phyloP scores from a whole-genome alignment of 208 protist species.

The Plasmodiophora brassicae region DNA sequence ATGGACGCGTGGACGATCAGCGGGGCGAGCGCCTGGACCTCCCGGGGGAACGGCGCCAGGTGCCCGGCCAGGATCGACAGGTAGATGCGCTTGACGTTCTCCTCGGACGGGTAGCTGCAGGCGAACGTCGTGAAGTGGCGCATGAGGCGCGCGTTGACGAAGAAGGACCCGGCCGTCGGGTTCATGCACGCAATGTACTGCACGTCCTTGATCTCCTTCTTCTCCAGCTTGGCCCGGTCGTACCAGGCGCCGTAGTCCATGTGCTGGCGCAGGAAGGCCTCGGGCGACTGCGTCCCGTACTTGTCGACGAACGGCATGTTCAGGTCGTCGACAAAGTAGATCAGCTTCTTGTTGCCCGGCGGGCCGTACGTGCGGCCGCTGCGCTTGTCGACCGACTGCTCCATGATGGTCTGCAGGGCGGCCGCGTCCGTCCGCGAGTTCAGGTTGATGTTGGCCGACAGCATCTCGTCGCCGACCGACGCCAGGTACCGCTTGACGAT shows the following conservation, averaged over 20 bases:
- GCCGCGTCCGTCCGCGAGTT: constrained; percentile 86
- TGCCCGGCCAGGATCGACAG: constrained; percentile 85
- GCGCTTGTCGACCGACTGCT: constrained; percentile 91
- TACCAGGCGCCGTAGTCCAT: constrained; percentile 95
- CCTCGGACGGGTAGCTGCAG: constrained; percentile 81
- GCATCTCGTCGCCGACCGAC: constrained; percentile 74
- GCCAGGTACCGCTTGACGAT: constrained; percentile 89
- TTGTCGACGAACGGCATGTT: constrained; percentile 97
- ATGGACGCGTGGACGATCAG: constrained; percentile 61
- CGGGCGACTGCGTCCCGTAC: constrained; percentile 94
- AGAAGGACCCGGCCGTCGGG: constrained; percentile 94
- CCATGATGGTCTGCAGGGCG: constrained; percentile 86
- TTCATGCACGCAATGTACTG: constrained; percentile 95
- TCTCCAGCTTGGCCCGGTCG: constrained; percentile 80
- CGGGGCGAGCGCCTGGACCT: constrained; percentile 40
- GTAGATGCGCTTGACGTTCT: constrained; percentile 84
- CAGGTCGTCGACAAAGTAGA: constrained; percentile 96
- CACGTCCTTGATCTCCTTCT: constrained; percentile 87
- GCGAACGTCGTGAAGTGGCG: constrained; percentile 92
- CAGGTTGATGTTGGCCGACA: constrained; percentile 86
- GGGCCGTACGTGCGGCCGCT: constrained; percentile 87
- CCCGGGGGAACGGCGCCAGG: constrained; percentile 58
- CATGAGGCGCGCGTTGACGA: constrained; percentile 86
- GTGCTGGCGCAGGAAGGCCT: constrained; percentile 92
- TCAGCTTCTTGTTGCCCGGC: constrained; percentile 86